Evolutionary conservation across 2,329 filamentous ascomycete genomes (phyloP).

Genomic region (Ophiostoma sp.): DNA sequence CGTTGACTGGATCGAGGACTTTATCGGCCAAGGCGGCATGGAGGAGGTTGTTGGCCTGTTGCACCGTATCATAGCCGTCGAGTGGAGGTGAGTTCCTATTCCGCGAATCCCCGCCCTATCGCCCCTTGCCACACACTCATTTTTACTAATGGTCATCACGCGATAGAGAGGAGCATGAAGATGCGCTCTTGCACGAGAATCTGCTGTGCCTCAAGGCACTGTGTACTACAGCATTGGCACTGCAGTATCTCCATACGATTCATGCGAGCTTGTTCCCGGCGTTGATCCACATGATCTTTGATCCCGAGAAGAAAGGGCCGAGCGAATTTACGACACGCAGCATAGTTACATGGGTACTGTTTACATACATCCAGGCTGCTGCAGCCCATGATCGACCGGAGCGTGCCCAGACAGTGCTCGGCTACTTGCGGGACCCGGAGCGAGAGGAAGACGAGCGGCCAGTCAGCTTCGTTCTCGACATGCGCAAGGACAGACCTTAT

Average conservation of each 20-base stretch:
- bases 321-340: slow-evolving; percentile 92
- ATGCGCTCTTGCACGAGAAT: slow-evolving; percentile 84
- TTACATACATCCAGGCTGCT: slow-evolving; percentile 76
- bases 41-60: slow-evolving; percentile 80
- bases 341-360: slow-evolving; percentile 82
- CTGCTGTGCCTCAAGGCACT: slow-evolving; percentile 90
- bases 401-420: slow-evolving; percentile 68
- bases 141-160: slow-evolving; percentile 15
- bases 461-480: slow-evolving; percentile 80
- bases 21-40: slow-evolving; percentile 87
- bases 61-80: slow-evolving; percentile 87
- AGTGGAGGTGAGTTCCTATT: slow-evolving; percentile 69
- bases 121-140: background rate
- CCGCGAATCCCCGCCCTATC: slow-evolving; percentile 8
- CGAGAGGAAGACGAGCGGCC: slow-evolving; percentile 71
- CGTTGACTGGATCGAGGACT: slow-evolving; percentile 89
- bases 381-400: slow-evolving; percentile 55
- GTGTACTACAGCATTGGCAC: slow-evolving; percentile 81
- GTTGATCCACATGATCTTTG: slow-evolving; percentile 82
- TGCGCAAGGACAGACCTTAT: slow-evolving; percentile 82
- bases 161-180: slow-evolving; percentile 85
- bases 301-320: slow-evolving; percentile 96
- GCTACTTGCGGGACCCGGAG: slow-evolving; percentile 73
- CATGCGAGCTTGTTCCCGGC: slow-evolving; percentile 79
- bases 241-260: slow-evolving; percentile 74